A percentile compares a stretch with the other conserved stretches of the same genome.
phyloP scores from a whole-genome alignment of 495 filamentous ascomycete species.

The Xylaria palmicola region DNA sequence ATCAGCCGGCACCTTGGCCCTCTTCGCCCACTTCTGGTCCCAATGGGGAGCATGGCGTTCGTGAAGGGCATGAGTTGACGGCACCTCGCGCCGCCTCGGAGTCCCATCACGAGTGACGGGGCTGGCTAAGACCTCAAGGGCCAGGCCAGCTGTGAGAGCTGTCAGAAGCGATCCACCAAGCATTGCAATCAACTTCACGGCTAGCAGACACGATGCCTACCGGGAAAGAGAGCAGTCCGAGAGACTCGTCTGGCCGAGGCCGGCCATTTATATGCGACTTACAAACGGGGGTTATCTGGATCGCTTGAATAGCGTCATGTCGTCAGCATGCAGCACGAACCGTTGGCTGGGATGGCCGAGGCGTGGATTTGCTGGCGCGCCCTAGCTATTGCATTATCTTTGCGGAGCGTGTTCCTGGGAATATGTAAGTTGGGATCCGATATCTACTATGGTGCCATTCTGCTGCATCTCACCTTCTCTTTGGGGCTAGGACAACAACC shows the following conservation, averaged over 20 bases:
- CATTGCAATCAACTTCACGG: constrained; percentile 20
- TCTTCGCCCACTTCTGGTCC: constrained; percentile 22
- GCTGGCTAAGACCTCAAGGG: constrained; percentile 20
- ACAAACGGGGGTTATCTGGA: background rate
- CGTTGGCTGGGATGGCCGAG: no score
- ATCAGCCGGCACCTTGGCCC: constrained; percentile 17
- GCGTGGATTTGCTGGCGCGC: constrained; percentile 5
- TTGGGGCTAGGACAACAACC: background rate
- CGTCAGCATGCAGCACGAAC: constrained; percentile 7
- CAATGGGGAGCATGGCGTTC: constrained; percentile 34
- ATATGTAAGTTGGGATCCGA: background rate
- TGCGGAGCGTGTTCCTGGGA: background rate
- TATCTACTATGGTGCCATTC: constrained; percentile 10
- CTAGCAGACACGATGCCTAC: background rate
- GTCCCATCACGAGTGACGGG: constrained; percentile 17
- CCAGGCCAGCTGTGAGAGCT: constrained; percentile 25
- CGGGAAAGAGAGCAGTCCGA: background rate
- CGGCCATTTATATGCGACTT: constrained; percentile 1
- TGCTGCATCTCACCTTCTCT: constrained; percentile 3
- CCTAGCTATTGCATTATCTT: background rate
- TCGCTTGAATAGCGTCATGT: constrained; percentile 2
- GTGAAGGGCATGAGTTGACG: constrained; percentile 30
- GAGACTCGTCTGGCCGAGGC: background rate
- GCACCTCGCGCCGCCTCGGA: constrained; percentile 25
- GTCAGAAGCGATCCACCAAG: constrained; percentile 22